Conservation (phyloP, 768 basidiomycete genomes). For the Steccherinum ochraceum region DNA sequence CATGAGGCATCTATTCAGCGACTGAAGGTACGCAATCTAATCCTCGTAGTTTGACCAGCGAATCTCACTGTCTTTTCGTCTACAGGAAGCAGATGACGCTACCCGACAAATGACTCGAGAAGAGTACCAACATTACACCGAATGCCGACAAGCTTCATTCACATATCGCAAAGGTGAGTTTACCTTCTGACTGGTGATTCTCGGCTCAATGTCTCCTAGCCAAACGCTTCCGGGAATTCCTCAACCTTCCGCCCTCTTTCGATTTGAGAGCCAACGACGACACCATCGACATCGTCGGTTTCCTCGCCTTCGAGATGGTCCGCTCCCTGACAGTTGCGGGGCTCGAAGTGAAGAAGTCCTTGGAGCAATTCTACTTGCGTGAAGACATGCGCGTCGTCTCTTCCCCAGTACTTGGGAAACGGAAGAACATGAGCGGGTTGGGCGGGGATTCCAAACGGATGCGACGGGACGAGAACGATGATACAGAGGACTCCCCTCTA, state of each 20-base stretch:
- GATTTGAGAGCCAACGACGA: conserved; percentile 91
- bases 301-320: conserved; percentile 96
- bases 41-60: conserved; percentile 5
- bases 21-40: conserved; percentile 49
- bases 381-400: conserved; percentile 46
- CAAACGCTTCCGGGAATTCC: conserved; percentile 92
- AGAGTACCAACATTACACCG: conserved; percentile 95
- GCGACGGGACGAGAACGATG: conserved; percentile 41
- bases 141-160: conserved; percentile 94
- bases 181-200: not conserved
- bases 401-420: conserved; percentile 63
- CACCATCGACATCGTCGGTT: conserved; percentile 94
- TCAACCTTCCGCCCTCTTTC: conserved; percentile 80
- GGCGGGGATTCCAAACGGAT: conserved; percentile 30
- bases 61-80: not conserved
- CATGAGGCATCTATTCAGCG: conserved; percentile 91
- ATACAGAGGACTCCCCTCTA: conserved; percentile 59
- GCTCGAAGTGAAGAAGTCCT: conserved; percentile 71
- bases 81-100: conserved; percentile 90
- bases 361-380: conserved; percentile 64
- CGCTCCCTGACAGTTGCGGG: conserved; percentile 88
- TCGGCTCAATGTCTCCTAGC: conserved; percentile 36
- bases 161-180: conserved; percentile 88
- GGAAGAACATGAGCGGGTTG: conserved; percentile 43
- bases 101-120: conserved; percentile 95